Conservation (phyloP, 495 filamentous ascomycete genomes). For the Trichoderma virens region DNA sequence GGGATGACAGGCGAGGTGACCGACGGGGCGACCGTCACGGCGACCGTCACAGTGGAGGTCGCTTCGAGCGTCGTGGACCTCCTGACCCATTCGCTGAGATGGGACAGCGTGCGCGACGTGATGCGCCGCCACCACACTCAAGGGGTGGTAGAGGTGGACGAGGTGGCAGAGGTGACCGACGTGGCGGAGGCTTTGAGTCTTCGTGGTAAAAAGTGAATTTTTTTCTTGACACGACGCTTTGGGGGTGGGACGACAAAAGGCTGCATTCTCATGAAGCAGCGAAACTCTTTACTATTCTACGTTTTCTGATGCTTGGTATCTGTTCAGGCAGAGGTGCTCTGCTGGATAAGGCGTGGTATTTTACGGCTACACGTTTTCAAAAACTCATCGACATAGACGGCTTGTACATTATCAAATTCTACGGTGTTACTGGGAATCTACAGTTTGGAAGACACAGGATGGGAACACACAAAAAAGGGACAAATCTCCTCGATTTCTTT, state of each 20-base stretch:
- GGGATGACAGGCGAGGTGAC: slow-evolving; percentile 11
- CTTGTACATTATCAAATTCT: not conserved
- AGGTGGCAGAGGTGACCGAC: not conserved
- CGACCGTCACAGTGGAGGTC: slow-evolving; percentile 11
- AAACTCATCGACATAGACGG: not conserved
- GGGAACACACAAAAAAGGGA: not conserved
- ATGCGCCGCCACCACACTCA: not conserved
- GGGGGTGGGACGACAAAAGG: not conserved
- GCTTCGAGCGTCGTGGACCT: slow-evolving; percentile 3
- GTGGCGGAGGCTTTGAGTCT: not conserved
- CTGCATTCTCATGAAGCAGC: not conserved
- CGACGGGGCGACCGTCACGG: slow-evolving; percentile 9
- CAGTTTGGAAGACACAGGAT: not conserved
- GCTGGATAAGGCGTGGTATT: not conserved
- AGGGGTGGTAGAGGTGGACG: not conserved
- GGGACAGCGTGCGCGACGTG: not conserved
- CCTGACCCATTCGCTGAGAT: not conserved
- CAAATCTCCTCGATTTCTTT: not conserved
- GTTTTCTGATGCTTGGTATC: not conserved
- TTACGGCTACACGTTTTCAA: not conserved
- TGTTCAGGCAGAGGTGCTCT: not conserved
- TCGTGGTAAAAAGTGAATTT: not conserved
- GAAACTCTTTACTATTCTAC: not conserved
- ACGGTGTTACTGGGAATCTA: not conserved
- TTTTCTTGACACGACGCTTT: not conserved